phyloP scores from a whole-genome alignment of 768 basidiomycete genomes.

The Lactarius sp. region DNA sequence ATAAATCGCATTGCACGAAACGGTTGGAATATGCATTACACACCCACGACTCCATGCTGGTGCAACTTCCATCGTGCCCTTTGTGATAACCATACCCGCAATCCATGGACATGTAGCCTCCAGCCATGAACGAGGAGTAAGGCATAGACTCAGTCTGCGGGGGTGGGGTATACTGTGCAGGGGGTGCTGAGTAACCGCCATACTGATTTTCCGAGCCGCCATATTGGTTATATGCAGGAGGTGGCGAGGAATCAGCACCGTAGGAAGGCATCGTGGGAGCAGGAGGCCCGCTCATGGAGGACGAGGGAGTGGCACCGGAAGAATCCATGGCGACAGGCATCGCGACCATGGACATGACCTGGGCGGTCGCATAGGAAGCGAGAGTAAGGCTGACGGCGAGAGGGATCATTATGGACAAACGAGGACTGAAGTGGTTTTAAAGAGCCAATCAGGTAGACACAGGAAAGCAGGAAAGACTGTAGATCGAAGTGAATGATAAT shows the following conservation, averaged over 20 bases:
- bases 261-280: not conserved
- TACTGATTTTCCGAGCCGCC: slow-evolving; percentile 15
- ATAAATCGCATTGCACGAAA: not conserved
- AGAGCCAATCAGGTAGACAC: slow-evolving; percentile 35
- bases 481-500: slow-evolving; percentile 41
- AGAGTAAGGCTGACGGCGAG: slow-evolving; percentile 55
- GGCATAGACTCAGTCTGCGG: slow-evolving; percentile 25
- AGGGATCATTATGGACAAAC: slow-evolving; percentile 54
- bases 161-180: slow-evolving; percentile 33
- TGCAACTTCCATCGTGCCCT: slow-evolving; percentile 50
- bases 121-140: slow-evolving; percentile 53
- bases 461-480: slow-evolving; percentile 30
- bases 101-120: slow-evolving; percentile 59
- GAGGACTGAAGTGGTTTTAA: slow-evolving; percentile 35
- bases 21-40: slow-evolving; percentile 26
- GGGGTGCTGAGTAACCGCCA: slow-evolving; percentile 23
- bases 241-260: not conserved
- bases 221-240: slow-evolving; percentile 13
- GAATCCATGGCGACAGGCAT: slow-evolving; percentile 33
- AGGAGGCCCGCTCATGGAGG: slow-evolving; percentile 33
- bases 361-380: slow-evolving; percentile 52
- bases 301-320: slow-evolving; percentile 32
- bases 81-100: slow-evolving; percentile 71
- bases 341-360: slow-evolving; percentile 37
- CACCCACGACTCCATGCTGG: slow-evolving; percentile 51